Evolutionary conservation across 2,329 filamentous ascomycete species (phyloP).

Genomic region (Diaporthe vexans): DNA sequence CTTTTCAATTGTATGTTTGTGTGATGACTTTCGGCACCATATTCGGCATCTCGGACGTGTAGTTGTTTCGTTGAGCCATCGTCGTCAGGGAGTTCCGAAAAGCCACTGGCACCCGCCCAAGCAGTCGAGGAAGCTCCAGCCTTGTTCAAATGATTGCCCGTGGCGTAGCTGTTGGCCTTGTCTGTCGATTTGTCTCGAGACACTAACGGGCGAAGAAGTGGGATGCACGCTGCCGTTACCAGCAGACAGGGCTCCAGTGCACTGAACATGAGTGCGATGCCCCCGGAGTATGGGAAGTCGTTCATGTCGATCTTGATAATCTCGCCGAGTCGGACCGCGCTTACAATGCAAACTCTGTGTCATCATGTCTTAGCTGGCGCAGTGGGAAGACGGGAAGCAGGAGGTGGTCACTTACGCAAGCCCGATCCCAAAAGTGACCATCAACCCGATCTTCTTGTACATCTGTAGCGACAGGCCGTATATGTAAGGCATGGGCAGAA

Average conservation of each 20-base stretch:
- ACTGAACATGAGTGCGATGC: slow-evolving; percentile 33
- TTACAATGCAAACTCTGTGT: slow-evolving; percentile 40
- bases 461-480: slow-evolving; percentile 28
- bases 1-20: background rate
- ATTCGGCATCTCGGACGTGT: background rate
- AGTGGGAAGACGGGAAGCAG: background rate
- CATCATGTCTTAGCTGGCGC: background rate
- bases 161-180: background rate
- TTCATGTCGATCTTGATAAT: slow-evolving; percentile 33
- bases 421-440: slow-evolving; percentile 32
- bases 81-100: slow-evolving; percentile 4
- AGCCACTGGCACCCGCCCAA: background rate
- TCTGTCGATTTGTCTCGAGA: slow-evolving; percentile 5
- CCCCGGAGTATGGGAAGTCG: slow-evolving; percentile 34
- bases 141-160: background rate
- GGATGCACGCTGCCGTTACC: slow-evolving; percentile 37
- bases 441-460: slow-evolving; percentile 32
- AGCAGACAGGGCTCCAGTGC: slow-evolving; percentile 34
- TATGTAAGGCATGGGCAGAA: slow-evolving; percentile 31
- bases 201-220: slow-evolving; percentile 38
- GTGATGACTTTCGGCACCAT: background rate
- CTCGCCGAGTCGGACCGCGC: slow-evolving; percentile 35
- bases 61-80: slow-evolving; percentile 21
- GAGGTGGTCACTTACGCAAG: slow-evolving; percentile 19
- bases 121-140: background rate